Conservation (phyloP, 2,329 filamentous ascomycete species). For the Colletotrichum somersetense region DNA sequence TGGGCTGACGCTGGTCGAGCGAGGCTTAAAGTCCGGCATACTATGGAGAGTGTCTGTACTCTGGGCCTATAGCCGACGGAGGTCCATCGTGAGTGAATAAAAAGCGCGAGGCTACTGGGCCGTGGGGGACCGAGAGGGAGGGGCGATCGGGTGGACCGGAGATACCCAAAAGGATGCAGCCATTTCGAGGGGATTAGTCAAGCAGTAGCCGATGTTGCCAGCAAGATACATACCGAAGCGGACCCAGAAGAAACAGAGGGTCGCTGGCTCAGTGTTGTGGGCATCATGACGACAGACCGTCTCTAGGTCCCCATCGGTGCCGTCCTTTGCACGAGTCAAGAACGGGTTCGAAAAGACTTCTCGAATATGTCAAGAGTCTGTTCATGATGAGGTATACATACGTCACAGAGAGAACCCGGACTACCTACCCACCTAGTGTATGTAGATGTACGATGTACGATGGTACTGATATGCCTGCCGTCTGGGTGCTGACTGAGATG, state of each 20-base stretch:
- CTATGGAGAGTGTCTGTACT: not conserved
- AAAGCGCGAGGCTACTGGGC: slow-evolving; percentile 35
- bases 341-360: slow-evolving; percentile 11
- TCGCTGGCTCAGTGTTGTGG: slow-evolving; percentile 26
- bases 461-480: slow-evolving; percentile 7
- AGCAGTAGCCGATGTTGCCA: slow-evolving; percentile 34
- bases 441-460: no score
- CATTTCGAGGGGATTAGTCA: slow-evolving; percentile 41
- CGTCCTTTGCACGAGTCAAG: slow-evolving; percentile 37
- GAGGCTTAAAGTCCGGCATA: slow-evolving; percentile 34
- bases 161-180: slow-evolving; percentile 33
- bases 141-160: slow-evolving; percentile 32
- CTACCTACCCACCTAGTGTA: no score
- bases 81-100: slow-evolving; percentile 37
- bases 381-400: slow-evolving; percentile 18
- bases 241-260: slow-evolving; percentile 23
- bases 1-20: slow-evolving; percentile 13
- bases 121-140: slow-evolving; percentile 31
- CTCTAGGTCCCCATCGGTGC: slow-evolving; percentile 30
- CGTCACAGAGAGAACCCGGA: slow-evolving; percentile 21
- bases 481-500: slow-evolving; percentile 36
- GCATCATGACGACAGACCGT: slow-evolving; percentile 41
- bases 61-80: slow-evolving; percentile 30
- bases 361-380: slow-evolving; percentile 14
- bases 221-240: slow-evolving; percentile 25